phyloP scores from a whole-genome alignment of 2,329 filamentous ascomycete genomes.

The Pyricularia grisea region DNA sequence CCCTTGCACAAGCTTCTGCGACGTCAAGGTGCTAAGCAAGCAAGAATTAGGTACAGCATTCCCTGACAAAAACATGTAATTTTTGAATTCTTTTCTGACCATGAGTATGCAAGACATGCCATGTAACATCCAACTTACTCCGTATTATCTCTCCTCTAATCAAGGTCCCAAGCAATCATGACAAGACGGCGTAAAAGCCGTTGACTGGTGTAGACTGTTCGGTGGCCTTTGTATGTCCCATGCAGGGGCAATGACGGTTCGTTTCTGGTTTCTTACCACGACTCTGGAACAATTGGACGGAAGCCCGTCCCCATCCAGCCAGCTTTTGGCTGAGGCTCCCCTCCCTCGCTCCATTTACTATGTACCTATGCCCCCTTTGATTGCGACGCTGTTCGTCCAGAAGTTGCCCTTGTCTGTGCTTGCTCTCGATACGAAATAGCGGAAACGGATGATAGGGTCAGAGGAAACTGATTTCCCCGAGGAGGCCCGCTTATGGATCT shows the following conservation, averaged over 20 bases:
- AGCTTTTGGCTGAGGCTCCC: background rate
- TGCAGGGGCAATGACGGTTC: background rate
- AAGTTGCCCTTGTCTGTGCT: background rate
- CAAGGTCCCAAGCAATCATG: background rate
- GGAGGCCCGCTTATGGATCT: background rate
- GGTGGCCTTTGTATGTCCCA: background rate
- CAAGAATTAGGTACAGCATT: background rate
- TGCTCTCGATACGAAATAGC: background rate
- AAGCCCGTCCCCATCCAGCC: constrained; percentile 9
- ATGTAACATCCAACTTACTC: background rate
- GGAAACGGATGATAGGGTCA: background rate
- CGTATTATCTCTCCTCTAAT: background rate
- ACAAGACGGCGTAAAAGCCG: background rate
- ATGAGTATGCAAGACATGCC: background rate
- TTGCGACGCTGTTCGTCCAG: background rate
- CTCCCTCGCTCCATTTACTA: background rate
- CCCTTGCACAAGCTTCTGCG: background rate
- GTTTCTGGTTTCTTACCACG: background rate
- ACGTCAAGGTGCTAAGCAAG: background rate
- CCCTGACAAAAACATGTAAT: background rate
- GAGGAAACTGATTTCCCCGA: background rate
- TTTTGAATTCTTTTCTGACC: background rate
- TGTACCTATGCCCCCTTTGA: background rate
- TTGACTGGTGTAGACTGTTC: background rate
- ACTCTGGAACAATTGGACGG: background rate